Evolutionary conservation across 805 yeast genomes (phyloP), one percentile per base, ranked within the genome.

Genomic region (Zygoascus tannicola): DNA sequence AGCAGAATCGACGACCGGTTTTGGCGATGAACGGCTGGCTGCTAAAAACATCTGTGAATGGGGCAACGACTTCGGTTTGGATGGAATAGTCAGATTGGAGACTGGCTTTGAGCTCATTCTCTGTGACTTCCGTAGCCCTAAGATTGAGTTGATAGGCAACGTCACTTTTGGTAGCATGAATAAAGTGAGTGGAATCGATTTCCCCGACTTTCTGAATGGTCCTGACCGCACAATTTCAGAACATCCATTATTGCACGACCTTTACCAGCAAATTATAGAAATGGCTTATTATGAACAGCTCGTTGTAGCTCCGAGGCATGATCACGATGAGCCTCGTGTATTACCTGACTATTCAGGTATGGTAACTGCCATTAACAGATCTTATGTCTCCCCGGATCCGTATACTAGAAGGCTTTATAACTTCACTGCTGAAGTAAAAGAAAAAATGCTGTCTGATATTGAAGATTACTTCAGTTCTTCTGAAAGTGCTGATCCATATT

Each of bases 91-190:
- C 4, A 62, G 84, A 51, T 63, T 77, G 15, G 83, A 79, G 54
- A 60, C 74, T 37, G 83, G 82, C 0, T 79, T 68, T 55, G 84
- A 78, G 55, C 66, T 76, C 12, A 66, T 78, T 8, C 44, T 78
- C 14, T 79, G 84, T 59, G 75, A 78, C 52, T 77, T 78, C 56
- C 43, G 52, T 12, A 52, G 54, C 30, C 69, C 66, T 15, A 68
- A 71, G 45, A 37, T 75, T 4, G 67, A 68, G 46, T 48, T 77
- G 28, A 67, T 76, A 10, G 15, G 21, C n/a, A 35, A 38, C 10
- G 22, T 19, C 43, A 41, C 18, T 7, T 18, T 22, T 5, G 42
- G 33, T 22, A 8, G 12, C 19, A n/a, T 21, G 12, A 33, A 35
- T 15, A 14, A 14, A 12, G 21, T 32, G 12, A 19, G 32, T n/a